Base-by-base conservation (phyloP, 2,329 filamentous ascomycete species). In the Xylariaceae sp. region DNA sequence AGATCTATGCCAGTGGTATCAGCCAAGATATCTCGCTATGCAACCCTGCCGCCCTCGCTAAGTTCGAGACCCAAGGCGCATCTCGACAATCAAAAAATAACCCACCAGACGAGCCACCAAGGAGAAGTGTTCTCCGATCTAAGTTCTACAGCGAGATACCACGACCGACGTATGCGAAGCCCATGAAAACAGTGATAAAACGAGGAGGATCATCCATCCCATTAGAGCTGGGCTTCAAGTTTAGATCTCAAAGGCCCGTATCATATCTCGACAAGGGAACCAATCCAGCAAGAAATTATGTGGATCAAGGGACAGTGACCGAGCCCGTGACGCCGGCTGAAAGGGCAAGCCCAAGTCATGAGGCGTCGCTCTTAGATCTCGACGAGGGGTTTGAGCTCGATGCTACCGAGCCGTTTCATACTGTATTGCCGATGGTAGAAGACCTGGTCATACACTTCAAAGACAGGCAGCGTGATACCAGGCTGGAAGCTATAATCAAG, bases 401-500 rank as follows among this genome's bases (percentile, higher is more conserved):
- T 12, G 33, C 48, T 6, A 44, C 60, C 7, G 47, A 56, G 14
- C 43, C 58, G 0, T 70, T 71, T 32, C 64, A 69, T 25, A 66
- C 74, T 1, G 68, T 80, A 1, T 65, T 84, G 19, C 72, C 75
- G 0, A 62, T 79, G 34, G 55, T 68, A 0, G 81, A 84, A 55
- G 76, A 84, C 49, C 57, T 82, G 1, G 68, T 82, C 2, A 66
- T 85, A 20, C 68, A 77, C 37, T 72, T 83, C 44, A 73, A 70
- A 12, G 68, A 72, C 7, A 70, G 71, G 2, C 59, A 63, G 1
- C 57, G 60, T 0, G 68, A 77, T 47, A 48, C 59, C 2, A 56
- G 74, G 0, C 60, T 82, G 2, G 70, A 74, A 19, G 67, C 67
- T 1, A 67, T 75, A 14, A 64, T 82, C 23, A 62, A 65, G 22